Conservation (phyloP, 179 eudicot genomes). For the Spinacia oleracea region DNA sequence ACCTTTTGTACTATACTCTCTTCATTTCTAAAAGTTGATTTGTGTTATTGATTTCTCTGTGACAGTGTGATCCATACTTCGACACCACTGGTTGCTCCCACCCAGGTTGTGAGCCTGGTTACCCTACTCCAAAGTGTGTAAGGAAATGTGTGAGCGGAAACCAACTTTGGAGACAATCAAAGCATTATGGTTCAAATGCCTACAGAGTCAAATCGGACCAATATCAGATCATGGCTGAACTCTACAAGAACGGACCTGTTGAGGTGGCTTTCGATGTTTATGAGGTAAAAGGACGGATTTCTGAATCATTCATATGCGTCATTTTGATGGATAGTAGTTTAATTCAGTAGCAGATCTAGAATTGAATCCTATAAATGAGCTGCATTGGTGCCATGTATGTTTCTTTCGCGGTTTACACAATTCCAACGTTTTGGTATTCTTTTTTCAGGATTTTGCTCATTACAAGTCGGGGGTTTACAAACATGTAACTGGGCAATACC, state of each 20-base stretch:
- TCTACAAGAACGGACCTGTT: slow-evolving; percentile 86
- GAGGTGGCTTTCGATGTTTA: slow-evolving; percentile 82
- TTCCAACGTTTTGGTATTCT: neutral
- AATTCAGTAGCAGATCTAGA: too few relatives aligned
- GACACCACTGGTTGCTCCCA: slow-evolving; percentile 81
- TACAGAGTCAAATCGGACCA: slow-evolving; percentile 59
- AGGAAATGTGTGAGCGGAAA: slow-evolving; percentile 61
- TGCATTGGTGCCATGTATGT: neutral
- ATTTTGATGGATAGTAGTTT: neutral
- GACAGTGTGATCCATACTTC: slow-evolving; percentile 85
- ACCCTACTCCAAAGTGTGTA: slow-evolving; percentile 76
- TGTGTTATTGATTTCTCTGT: slow-evolving; percentile 10
- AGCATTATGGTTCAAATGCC: slow-evolving; percentile 68
- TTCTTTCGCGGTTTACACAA: neutral
- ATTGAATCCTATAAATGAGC: too few relatives aligned
- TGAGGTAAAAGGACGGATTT: slow-evolving; percentile 52
- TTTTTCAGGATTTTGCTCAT: slow-evolving; percentile 84
- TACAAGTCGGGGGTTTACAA: slow-evolving; percentile 96
- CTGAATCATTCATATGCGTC: neutral
- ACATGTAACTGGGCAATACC: slow-evolving; percentile 59
- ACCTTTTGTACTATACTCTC: neutral
- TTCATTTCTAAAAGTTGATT: neutral
- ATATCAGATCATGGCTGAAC: slow-evolving; percentile 81
- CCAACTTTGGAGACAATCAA: slow-evolving; percentile 68
- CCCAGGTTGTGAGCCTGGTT: slow-evolving; percentile 95